Percentiles rank a stretch among this genome's conserved stretches.
Evolutionary conservation across 257 asterid genomes (phyloP).

Genomic region (Anisodus acutangulus): DNA sequence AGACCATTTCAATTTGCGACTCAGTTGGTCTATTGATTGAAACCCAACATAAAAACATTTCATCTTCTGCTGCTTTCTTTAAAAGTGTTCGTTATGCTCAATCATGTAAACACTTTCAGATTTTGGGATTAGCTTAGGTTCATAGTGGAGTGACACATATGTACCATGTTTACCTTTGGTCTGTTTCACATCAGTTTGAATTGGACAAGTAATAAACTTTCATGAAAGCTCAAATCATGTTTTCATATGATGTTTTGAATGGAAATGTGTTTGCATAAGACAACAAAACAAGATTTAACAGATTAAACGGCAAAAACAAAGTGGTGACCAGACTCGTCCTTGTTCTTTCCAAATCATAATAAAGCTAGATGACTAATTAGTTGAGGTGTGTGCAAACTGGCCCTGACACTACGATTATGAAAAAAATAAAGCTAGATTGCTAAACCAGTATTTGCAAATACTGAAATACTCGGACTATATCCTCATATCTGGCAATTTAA

Average conservation of each 20-base stretch:
- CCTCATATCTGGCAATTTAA: not conserved
- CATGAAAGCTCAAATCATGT: slow-evolving; percentile 20
- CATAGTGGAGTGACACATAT: slow-evolving; percentile 12
- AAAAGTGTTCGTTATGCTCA: not conserved
- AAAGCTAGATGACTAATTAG: not conserved
- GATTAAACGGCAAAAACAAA: not conserved
- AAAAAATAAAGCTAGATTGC: not conserved
- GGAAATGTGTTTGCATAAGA: not conserved
- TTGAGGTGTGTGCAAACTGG: not conserved
- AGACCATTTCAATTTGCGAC: not conserved
- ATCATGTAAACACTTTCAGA: slow-evolving; percentile 21
- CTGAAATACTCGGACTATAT: not conserved
- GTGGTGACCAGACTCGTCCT: not conserved
- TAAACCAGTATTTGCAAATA: not conserved
- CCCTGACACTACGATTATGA: not conserved
- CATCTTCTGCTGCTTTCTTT: not conserved
- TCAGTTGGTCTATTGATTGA: not conserved
- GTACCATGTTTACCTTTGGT: slow-evolving; percentile 25
- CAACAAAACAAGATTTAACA: not conserved
- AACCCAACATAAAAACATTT: not conserved
- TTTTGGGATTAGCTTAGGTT: not conserved
- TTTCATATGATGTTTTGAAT: not conserved
- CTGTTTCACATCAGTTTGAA: slow-evolving; percentile 12
- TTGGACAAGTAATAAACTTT: not conserved
- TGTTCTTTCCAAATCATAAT: not conserved